Base-by-base conservation (phyloP, 140 eudicot species). In the Ambrosia hybrid region DNA sequence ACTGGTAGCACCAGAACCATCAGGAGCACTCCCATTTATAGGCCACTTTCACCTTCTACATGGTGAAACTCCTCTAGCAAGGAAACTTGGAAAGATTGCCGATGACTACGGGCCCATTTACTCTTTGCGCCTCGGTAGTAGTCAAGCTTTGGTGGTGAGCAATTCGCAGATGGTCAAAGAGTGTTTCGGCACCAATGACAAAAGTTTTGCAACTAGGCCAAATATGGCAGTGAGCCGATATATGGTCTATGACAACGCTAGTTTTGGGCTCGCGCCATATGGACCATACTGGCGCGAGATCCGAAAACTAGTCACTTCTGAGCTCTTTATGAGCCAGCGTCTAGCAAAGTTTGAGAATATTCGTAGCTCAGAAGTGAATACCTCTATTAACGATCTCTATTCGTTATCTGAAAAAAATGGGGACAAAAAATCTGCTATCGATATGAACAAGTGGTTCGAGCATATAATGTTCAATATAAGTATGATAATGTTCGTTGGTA, bases 271-370 rank as follows among this genome's bases (percentile, higher is more conserved):
- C 2, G 80, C 86, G 9, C 89, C 89, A 16, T 85, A 85, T 14
- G 96, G 96, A 41, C 77, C 84, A 0, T 90, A 81, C 43, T 90
- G 91, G 95, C 85, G 89, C 4, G 83, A 87, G 34, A 49, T 87
- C 0, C 59, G 91, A 36, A 90, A 87, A 65, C 5, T 87, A 74
- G 87, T 78, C 60, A 78, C 83, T 53, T 72, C 80, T 0, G 81
- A 85, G 69, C 85, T 90, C 53, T 72, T 90, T 2, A 83, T 86
- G 1, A 78, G 53, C 73, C 82, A 74, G 6, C 74, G 79, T 43
- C 75, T 85, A 9, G 87, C 79, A 73, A 73, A 70, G 75, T 56
- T 83, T 21, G 70, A 76, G 66, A 84, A 74, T 15, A 61, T 87
- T 14, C 80, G 89, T 49, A 59, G 21, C 34, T 75, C 84, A 0